Evolutionary conservation across 2,329 filamentous ascomycete genomes (phyloP).

Genomic region (Penicillium sp.): DNA sequence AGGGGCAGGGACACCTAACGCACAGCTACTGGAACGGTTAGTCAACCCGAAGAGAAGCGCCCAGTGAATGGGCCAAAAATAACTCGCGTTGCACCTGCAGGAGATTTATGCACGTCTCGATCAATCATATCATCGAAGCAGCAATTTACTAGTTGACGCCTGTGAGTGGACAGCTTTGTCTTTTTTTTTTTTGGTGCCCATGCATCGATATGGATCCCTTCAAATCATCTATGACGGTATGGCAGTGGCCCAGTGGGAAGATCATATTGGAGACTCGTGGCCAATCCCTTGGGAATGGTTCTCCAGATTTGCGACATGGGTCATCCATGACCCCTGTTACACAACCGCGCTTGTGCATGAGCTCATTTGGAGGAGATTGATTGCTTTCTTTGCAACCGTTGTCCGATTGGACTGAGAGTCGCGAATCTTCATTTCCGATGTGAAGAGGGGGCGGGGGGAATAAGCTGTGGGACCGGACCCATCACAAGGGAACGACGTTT

Average conservation of each 20-base stretch:
- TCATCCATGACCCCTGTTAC: neutral
- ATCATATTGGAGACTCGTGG: neutral
- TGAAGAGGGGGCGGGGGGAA: neutral
- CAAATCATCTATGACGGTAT: neutral
- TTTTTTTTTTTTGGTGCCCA: neutral
- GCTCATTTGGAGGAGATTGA: neutral
- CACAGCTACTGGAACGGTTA: slow-evolving; percentile 10
- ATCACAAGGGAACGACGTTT: slow-evolving; percentile 11
- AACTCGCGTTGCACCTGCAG: slow-evolving; percentile 26
- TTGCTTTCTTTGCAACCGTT: neutral
- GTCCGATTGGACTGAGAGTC: slow-evolving; percentile 1
- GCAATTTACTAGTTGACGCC: slow-evolving; percentile 4
- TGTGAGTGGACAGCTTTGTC: neutral
- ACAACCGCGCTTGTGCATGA: neutral
- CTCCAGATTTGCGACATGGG: neutral
- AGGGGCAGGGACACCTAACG: slow-evolving; percentile 10
- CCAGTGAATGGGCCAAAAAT: slow-evolving; percentile 23
- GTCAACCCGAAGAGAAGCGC: slow-evolving; percentile 18
- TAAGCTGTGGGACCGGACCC: slow-evolving; percentile 1
- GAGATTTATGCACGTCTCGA: slow-evolving; percentile 21
- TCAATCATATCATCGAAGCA: slow-evolving; percentile 16
- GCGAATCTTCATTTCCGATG: neutral
- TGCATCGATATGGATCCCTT: neutral
- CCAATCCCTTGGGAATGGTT: neutral
- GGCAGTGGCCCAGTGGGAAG: neutral